These are phyloP conservation scores for Tephrocybe sp. DNA, from an alignment of 768 basidiomycete species.

Conservation along the genomic window DNA sequence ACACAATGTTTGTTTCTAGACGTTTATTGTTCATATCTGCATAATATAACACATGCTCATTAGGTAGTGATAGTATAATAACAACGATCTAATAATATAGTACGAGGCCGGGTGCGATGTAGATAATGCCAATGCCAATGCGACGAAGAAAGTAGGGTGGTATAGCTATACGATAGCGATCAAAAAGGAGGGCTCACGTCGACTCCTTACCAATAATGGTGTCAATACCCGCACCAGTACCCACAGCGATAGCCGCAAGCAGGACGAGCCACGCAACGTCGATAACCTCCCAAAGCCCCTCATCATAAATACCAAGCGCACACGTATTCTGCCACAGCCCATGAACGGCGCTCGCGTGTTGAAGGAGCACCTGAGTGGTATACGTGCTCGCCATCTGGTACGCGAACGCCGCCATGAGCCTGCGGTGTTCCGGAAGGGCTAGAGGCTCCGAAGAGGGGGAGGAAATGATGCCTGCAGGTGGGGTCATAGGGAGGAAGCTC, in stretches of 20 bases:
- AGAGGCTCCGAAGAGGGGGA: background rate
- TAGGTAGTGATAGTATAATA: too few relatives aligned
- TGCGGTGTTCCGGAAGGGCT: constrained; percentile 3
- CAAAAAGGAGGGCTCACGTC: background rate
- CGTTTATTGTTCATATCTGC: too few relatives aligned
- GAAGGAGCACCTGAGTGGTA: constrained; percentile 44
- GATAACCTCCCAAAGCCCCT: constrained; percentile 62
- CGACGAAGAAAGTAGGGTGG: too few relatives aligned
- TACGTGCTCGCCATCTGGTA: constrained; percentile 35
- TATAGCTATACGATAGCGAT: too few relatives aligned
- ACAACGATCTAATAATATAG: too few relatives aligned
- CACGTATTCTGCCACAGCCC: constrained; percentile 74
- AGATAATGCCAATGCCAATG: too few relatives aligned
- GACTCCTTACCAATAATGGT: constrained; percentile 12
- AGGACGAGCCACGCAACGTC: constrained; percentile 68
- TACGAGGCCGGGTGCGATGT: too few relatives aligned
- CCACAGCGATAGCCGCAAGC: constrained; percentile 55
- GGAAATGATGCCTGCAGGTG: constrained; percentile 25
- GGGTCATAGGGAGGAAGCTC: constrained; percentile 42
- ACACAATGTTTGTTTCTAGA: too few relatives aligned
- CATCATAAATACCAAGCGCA: constrained; percentile 66
- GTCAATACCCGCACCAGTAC: constrained; percentile 34
- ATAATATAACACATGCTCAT: too few relatives aligned
- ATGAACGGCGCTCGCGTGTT: constrained; percentile 50
- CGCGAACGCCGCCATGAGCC: constrained; percentile 24